Conservation (phyloP, 257 asterid genomes). For the Lycium barbarum region DNA sequence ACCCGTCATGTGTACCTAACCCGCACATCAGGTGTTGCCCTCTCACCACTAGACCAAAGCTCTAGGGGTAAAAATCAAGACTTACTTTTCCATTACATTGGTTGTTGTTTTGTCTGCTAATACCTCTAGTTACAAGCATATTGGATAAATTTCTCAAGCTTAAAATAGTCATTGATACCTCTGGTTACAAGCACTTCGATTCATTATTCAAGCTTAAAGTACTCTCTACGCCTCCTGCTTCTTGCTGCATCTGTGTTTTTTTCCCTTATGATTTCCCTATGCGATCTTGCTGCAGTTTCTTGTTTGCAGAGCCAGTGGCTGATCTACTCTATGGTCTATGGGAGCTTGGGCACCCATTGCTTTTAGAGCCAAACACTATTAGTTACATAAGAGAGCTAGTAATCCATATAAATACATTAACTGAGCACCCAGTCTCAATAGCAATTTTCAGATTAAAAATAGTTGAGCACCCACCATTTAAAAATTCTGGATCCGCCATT, state of each 20-base stretch:
- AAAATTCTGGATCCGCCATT: too few species aligned
- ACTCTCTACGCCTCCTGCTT: not conserved
- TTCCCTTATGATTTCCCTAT: not conserved
- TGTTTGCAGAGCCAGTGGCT: not conserved
- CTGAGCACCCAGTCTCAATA: too few species aligned
- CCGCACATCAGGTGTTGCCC: not conserved
- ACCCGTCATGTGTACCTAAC: not conserved
- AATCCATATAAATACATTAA: too few species aligned
- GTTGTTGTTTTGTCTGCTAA: not conserved
- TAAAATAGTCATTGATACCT: constrained; percentile 2
- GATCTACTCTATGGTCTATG: too few species aligned
- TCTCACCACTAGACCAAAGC: not conserved
- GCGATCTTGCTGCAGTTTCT: not conserved
- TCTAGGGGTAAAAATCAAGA: not conserved
- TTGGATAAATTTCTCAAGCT: not conserved
- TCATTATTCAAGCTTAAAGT: not conserved
- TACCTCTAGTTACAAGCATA: constrained; percentile 16
- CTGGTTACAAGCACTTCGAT: not conserved
- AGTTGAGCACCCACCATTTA: too few species aligned
- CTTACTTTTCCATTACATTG: not conserved
- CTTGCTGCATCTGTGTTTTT: not conserved
- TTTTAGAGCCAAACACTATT: too few species aligned
- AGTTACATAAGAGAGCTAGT: too few species aligned
- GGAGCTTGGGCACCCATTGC: too few species aligned
- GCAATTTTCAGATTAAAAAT: too few species aligned